Base-by-base conservation (phyloP, 208 protist species). In the Crithidia thermophila region DNA sequence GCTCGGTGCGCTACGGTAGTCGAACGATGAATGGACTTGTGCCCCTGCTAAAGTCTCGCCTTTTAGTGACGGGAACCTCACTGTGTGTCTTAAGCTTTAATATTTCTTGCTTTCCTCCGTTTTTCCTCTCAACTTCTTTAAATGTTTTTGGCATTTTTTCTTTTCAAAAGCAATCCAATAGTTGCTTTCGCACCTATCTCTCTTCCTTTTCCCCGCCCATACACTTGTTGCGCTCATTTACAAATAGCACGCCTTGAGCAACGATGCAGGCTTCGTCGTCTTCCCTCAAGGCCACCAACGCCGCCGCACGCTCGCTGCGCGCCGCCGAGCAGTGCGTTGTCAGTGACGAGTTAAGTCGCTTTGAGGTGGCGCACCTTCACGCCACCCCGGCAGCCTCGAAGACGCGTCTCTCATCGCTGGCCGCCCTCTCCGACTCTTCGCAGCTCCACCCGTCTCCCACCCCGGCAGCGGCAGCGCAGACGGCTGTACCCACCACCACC, bases 361-460 rank as follows among this genome's bases (percentile, higher is more conserved):
- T 81, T 21, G 72, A 77, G 50, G 31, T 21, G 10, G 28, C 36
- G 6, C 23, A 37, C 39, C 52, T 72, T 16, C 40, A 28, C 14
- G 42, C 23, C 33, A 31, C 58, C 3, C 28, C 34, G 27, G 25
- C 37, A 20, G 30, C 31, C 13, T 7, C 50, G 25, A 60, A 53
- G 11, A 21, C 28, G 16, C 36, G 53, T 23, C 2, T 1, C 36
- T 20, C 36, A 5, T 59, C 53, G 23, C 53, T 21, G 20, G 23
- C 20, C 57, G 21, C 33, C n/a, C 36, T 72, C 20, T 72, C 67
- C 5, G 67, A 73, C 39, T 73, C 67, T 27, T 62, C 50, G 37
- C 40, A 8, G 4, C 37, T 16, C 33, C n/a, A n/a, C 30, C 46
- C 23, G 16, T 53, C 3, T 21, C n/a, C 68, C 1, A 28, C 51